Percentiles rank a stretch among this genome's conserved stretches.
Conservation (phyloP, 2,329 filamentous ascomycete genomes). For the Aspergillus versicolor region DNA sequence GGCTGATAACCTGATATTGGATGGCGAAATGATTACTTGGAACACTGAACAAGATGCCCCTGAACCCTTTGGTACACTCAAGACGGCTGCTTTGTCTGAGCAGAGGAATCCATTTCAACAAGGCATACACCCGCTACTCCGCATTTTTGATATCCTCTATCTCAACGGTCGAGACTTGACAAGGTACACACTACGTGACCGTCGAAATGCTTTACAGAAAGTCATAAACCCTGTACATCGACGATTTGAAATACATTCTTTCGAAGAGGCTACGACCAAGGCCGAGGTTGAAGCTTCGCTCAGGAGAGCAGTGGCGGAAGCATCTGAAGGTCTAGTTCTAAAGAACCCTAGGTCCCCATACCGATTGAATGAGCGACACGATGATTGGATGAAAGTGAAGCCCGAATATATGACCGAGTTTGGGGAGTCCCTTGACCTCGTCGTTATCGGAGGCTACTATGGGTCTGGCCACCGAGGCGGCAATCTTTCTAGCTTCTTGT, state of each 20-base stretch:
- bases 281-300: constrained; percentile 77
- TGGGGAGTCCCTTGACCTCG: constrained; percentile 85
- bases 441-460: constrained; percentile 90
- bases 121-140: constrained; percentile 73
- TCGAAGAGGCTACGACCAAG: constrained; percentile 63
- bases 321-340: constrained; percentile 85
- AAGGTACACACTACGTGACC: constrained; percentile 77
- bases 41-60: constrained; percentile 81
- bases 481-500: constrained; percentile 81
- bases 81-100: constrained; percentile 81
- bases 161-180: constrained; percentile 80
- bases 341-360: constrained; percentile 92
- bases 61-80: constrained; percentile 87
- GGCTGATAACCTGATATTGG: constrained; percentile 83
- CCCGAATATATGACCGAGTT: constrained; percentile 98
- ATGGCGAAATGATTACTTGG: constrained; percentile 99
- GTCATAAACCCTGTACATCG: constrained; percentile 70
- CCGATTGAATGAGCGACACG: constrained; percentile 81
- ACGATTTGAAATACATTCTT: constrained; percentile 78
- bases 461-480: constrained; percentile 85
- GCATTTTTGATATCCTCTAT: constrained; percentile 88
- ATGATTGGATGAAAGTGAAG: constrained; percentile 98
- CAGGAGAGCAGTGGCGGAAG: constrained; percentile 78
- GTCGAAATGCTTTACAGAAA: constrained; percentile 70
- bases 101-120: constrained; percentile 68